Percentiles rank a stretch among this genome's conserved stretches.
These are phyloP conservation scores for Phytophthora idaei DNA, from an alignment of 352 stramenopile species.

Conservation along the genomic window DNA sequence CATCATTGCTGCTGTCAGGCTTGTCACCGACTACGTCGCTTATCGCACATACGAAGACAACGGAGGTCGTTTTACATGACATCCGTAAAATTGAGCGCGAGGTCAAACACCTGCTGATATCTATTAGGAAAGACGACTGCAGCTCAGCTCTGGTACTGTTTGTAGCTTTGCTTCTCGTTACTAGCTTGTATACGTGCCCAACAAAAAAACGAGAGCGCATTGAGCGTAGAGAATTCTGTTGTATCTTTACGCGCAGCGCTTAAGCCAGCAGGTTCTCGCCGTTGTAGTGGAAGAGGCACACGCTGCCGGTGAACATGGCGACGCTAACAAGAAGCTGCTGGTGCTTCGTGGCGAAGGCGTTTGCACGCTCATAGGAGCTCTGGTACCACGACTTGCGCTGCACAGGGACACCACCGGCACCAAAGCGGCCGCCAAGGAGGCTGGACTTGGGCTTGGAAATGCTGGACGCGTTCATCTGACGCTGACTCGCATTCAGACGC, in stretches of 20 bases:
- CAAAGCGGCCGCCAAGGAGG: slow-evolving; percentile 63
- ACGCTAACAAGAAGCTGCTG: slow-evolving; percentile 76
- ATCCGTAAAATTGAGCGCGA: slow-evolving; percentile 1
- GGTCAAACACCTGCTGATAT: slow-evolving; percentile 35
- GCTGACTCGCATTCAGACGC: slow-evolving; percentile 79
- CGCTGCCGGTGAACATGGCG: slow-evolving; percentile 78
- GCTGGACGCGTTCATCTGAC: slow-evolving; percentile 56
- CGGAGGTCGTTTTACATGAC: slow-evolving; percentile 41
- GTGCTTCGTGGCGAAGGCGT: slow-evolving; percentile 73
- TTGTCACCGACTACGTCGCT: slow-evolving; percentile 66
- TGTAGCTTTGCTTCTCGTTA: slow-evolving; percentile 12
- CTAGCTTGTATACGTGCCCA: slow-evolving; percentile 12
- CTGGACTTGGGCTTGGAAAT: slow-evolving; percentile 67
- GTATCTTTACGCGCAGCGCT: slow-evolving; percentile 9
- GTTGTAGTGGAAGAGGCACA: slow-evolving; percentile 81
- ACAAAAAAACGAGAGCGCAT: slow-evolving; percentile 22
- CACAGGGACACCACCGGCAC: slow-evolving; percentile 31
- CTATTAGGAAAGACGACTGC: slow-evolving; percentile 35
- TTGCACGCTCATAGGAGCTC: slow-evolving; percentile 64
- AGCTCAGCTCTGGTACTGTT: slow-evolving; percentile 2
- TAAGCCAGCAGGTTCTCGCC: slow-evolving; percentile 80
- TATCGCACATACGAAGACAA: slow-evolving; percentile 59
- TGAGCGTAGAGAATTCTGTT: slow-evolving; percentile 19
- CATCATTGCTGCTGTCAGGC: slow-evolving; percentile 17
- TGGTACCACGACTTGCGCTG: slow-evolving; percentile 72